These are phyloP conservation scores for Claviceps purpurea DNA, from an alignment of 2,329 filamentous ascomycete genomes.

Conservation along the genomic window DNA sequence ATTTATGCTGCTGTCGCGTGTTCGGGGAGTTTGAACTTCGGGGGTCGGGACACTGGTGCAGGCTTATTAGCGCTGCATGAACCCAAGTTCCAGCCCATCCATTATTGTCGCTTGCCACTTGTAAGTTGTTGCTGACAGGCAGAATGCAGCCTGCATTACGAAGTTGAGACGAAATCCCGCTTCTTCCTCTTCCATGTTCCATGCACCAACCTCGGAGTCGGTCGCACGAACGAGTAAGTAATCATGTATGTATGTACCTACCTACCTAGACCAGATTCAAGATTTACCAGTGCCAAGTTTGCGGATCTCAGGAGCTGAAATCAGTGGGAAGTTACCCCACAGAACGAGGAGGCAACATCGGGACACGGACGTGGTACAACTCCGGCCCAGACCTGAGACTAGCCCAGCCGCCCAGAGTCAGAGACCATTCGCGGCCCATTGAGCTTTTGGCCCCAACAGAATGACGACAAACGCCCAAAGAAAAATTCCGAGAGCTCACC, in stretches of 20 bases:
- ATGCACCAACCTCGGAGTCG: not conserved
- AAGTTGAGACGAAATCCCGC: not conserved
- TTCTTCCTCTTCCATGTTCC: not conserved
- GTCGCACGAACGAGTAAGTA: not conserved
- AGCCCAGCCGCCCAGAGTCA: not conserved
- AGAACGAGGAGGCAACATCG: too few species aligned
- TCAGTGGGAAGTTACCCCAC: not conserved
- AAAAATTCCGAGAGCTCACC: not conserved
- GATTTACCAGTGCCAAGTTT: not conserved
- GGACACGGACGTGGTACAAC: too few species aligned
- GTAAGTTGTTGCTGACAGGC: not conserved
- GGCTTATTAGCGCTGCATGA: not conserved
- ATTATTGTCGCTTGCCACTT: not conserved
- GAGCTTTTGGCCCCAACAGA: slow-evolving; percentile 8
- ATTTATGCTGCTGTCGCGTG: not conserved
- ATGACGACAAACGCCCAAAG: slow-evolving; percentile 5
- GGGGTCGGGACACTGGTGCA: not conserved
- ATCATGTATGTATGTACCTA: not conserved
- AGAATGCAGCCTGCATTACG: not conserved
- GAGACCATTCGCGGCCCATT: not conserved
- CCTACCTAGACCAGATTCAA: not conserved
- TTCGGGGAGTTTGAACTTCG: not conserved
- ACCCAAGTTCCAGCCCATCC: not conserved
- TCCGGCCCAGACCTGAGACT: not conserved
- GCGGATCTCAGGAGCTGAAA: slow-evolving; percentile 2